A percentile compares a stretch with the other conserved stretches of the same genome.
Conservation (phyloP, 1,284 basidiomycete species). For the Pseudomicrostroma phylloplanum region DNA sequence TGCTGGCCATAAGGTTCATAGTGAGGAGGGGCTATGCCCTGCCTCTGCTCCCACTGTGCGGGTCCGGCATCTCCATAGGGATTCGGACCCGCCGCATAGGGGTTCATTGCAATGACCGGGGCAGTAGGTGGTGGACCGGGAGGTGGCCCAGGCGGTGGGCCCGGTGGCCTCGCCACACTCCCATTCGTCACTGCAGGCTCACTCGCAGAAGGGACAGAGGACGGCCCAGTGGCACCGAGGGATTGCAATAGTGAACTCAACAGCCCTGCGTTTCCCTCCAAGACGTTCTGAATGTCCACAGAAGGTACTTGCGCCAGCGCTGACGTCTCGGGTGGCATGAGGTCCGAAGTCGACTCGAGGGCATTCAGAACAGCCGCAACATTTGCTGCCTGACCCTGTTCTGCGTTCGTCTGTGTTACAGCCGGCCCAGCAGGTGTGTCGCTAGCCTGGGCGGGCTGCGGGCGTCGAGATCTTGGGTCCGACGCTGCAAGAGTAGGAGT, state of each 20-base stretch:
- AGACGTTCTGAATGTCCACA: neutral
- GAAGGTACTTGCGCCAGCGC: neutral
- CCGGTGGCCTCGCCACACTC: neutral
- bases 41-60: too few species aligned
- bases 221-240: neutral
- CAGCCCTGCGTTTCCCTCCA: neutral
- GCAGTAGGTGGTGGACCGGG: constrained; percentile 7
- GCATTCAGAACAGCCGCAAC: too few species aligned
- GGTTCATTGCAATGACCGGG: neutral
- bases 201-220: neutral
- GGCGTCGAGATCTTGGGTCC: neutral
- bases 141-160: constrained; percentile 8
- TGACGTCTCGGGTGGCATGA: neutral
- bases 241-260: neutral
- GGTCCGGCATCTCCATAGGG: too few species aligned
- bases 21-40: too few species aligned
- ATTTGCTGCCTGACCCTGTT: too few species aligned
- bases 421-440: too few species aligned
- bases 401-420: too few species aligned
- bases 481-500: neutral
- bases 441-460: neutral
- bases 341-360: too few species aligned
- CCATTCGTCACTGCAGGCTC: neutral
- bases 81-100: too few species aligned
- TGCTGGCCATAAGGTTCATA: constrained; percentile 3